Evolutionary conservation across 2,329 filamentous ascomycete species (phyloP).

Genomic region (Aspergillus ibericus): DNA sequence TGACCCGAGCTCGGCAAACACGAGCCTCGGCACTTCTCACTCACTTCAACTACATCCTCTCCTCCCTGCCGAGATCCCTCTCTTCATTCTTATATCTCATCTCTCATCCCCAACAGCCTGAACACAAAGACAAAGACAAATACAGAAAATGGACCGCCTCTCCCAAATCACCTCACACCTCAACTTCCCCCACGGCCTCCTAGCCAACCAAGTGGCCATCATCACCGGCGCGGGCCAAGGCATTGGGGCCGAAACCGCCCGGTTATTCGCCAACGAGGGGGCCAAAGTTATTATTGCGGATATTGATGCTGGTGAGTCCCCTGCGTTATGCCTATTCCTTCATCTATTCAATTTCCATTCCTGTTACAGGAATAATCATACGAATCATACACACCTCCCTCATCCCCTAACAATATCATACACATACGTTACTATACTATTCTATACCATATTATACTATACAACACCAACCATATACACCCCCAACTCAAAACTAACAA

Average conservation of each 20-base stretch:
- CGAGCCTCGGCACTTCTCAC: too few relatives aligned
- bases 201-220: slow-evolving; percentile 79
- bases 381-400: too few relatives aligned
- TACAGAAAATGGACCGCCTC: slow-evolving; percentile 52
- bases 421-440: too few relatives aligned
- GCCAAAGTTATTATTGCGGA: slow-evolving; percentile 82
- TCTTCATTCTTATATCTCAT: background rate
- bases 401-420: too few relatives aligned
- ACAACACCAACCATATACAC: too few relatives aligned
- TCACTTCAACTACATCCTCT: background rate
- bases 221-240: slow-evolving; percentile 85
- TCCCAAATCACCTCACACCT: slow-evolving; percentile 75
- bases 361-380: background rate
- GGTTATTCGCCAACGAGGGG: slow-evolving; percentile 82
- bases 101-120: background rate
- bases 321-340: too few relatives aligned
- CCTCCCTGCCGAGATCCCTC: too few relatives aligned
- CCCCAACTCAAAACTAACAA: background rate
- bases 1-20: too few relatives aligned
- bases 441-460: too few relatives aligned
- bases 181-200: slow-evolving; percentile 77
- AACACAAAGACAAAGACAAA: background rate
- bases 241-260: slow-evolving; percentile 81
- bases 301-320: slow-evolving; percentile 65
- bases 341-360: background rate